Base-by-base conservation (phyloP, 768 basidiomycete genomes). In the Mycena metata region DNA sequence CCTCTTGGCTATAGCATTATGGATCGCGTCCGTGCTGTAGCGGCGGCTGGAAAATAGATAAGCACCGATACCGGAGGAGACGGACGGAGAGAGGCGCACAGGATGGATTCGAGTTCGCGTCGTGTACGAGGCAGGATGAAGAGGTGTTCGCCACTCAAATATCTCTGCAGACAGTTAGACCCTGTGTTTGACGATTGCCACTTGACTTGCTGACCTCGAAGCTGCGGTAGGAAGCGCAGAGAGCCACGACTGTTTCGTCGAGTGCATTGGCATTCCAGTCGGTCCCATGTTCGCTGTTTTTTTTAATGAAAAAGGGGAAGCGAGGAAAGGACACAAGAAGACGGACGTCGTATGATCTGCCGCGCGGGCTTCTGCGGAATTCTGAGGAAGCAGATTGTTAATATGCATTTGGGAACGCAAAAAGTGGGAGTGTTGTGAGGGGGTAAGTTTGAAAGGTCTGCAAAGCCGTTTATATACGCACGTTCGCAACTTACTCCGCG, bases 181-280 rank as follows among this genome's bases (percentile, higher is more conserved):
- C n/a, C 26, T 19, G 17, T 49, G 52, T 21, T 46, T 16, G 10
- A 13, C 39, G 47, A 12, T 16, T 21, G n/a, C 17, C 26, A 26
- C 45, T 23, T 21, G 12, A 13, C 30, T 12, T 26, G 24, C 66
- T 26, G 39, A 71, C 70, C 70, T 87, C 87, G 73, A 95, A 88
- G 3, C 93, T 91, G 70, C 90, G 85, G 79, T 95, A 95, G 6
- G 93, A 90, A n/a, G 93, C 92, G 72, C 88, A 92, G 23, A 89
- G 88, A 1, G 93, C 90, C 46, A 94, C 87, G 64, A 94, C 85
- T 3, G 88, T 88, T 77, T 94, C 92, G 80, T 92, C 85, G 74
- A 91, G 39, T 39, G 90, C 87, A 72, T 92, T 88, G 41, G 86
- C 84, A 75, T 93, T 91, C 91, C 92, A 93, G 47, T 80, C 82